Conservation (phyloP, 2,329 filamentous ascomycete species). For the Diaporthe helianthi region DNA sequence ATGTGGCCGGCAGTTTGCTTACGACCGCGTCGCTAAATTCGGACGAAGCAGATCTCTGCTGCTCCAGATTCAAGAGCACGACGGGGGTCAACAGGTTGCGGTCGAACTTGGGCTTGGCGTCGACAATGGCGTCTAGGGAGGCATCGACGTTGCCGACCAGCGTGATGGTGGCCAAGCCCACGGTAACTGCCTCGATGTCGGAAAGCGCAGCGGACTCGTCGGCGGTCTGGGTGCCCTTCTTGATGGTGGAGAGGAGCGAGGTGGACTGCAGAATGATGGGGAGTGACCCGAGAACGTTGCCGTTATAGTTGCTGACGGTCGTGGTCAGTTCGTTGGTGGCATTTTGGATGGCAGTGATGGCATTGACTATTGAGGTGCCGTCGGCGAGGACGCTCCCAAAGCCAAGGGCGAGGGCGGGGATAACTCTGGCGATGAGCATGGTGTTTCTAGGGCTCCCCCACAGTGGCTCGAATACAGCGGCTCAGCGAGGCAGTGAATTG, state of each 20-base stretch:
- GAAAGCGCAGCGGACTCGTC: constrained; percentile 47
- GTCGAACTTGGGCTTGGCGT: constrained; percentile 53
- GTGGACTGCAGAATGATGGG: constrained; percentile 50
- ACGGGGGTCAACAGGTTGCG: constrained; percentile 49
- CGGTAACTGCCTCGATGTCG: constrained; percentile 46
- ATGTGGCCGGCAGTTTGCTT: constrained; percentile 47
- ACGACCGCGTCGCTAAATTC: constrained; percentile 48
- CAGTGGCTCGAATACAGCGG: not conserved
- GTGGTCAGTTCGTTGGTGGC: constrained; percentile 45
- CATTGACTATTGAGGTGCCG: constrained; percentile 44
- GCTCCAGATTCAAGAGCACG: constrained; percentile 51
- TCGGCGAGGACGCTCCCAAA: constrained; percentile 41
- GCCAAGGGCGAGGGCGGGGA: constrained; percentile 5
- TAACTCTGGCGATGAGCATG: constrained; percentile 26
- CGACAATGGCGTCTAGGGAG: constrained; percentile 48
- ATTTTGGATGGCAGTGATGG: constrained; percentile 46
- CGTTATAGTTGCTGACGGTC: constrained; percentile 47
- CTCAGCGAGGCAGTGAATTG: not conserved
- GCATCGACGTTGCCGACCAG: constrained; percentile 48
- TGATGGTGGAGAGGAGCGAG: constrained; percentile 49
- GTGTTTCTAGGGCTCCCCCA: not conserved
- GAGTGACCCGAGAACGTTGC: constrained; percentile 47
- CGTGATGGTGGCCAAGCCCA: constrained; percentile 46
- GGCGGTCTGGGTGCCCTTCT: constrained; percentile 48
- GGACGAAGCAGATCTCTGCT: constrained; percentile 49